Conservation (phyloP, 805 yeast genomes). For the Metschnikowia henanensis region DNA sequence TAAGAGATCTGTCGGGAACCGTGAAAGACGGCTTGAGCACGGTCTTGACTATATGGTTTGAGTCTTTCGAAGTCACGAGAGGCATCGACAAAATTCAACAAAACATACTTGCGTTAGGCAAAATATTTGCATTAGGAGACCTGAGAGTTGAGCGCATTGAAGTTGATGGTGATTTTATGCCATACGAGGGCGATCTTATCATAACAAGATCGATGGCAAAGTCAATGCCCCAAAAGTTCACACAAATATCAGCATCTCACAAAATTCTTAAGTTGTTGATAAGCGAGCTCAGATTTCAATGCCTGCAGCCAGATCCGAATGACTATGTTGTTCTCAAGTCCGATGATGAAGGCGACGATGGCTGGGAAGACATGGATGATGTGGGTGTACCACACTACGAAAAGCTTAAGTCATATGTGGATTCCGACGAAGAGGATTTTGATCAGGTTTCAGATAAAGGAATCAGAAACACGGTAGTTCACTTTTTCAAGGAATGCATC, state of each 20-base stretch:
- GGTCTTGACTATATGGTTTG: conserved; percentile 80
- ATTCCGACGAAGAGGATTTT: conserved; percentile 36
- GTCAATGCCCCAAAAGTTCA: conserved; percentile 58
- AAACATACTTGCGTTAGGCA: conserved; percentile 69
- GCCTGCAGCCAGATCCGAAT: conserved; percentile 46
- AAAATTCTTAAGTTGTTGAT: conserved; percentile 74
- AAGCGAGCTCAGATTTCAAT: conserved; percentile 68
- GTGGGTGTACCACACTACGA: conserved; percentile 63
- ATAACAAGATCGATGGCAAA: conserved; percentile 85
- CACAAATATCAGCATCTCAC: conserved; percentile 63
- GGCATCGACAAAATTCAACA: conserved; percentile 73
- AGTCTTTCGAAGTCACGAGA: conserved; percentile 74
- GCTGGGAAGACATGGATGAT: conserved; percentile 78
- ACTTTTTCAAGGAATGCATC: conserved; percentile 59
- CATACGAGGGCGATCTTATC: conserved; percentile 62
- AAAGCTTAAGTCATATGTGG: conserved; percentile 58
- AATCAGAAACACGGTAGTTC: conserved; percentile 41
- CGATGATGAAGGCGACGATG: conserved; percentile 36
- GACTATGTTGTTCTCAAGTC: conserved; percentile 32
- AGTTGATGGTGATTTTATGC: conserved; percentile 79
- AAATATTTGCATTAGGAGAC: conserved; percentile 61
- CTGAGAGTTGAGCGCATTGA: conserved; percentile 46
- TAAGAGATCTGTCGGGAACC: conserved; percentile 22
- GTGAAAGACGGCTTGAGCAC: conserved; percentile 47
- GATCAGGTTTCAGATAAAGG: conserved; percentile 33